phyloP scores from a whole-genome alignment of 2,329 filamentous ascomycete species.

The Boeremia exigua region DNA sequence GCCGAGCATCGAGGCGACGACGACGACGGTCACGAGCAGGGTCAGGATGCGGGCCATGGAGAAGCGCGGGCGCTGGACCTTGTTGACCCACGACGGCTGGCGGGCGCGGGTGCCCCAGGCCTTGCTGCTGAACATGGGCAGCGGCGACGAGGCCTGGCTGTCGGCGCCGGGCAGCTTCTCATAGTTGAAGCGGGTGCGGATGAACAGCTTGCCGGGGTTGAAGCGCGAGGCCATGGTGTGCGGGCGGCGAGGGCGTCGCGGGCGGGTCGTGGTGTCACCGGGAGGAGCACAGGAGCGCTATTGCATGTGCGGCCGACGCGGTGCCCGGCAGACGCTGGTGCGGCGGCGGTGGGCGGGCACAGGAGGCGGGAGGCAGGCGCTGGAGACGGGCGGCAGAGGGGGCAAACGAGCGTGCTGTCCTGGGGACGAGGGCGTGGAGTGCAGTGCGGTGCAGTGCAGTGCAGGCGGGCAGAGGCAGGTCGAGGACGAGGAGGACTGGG shows the following conservation, averaged over 20 bases:
- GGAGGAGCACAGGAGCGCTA: slow-evolving; percentile 26
- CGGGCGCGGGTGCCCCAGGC: slow-evolving; percentile 43
- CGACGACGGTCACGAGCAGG: slow-evolving; percentile 49
- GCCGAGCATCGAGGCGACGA: slow-evolving; percentile 51
- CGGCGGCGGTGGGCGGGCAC: background rate
- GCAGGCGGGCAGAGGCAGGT: slow-evolving; percentile 14
- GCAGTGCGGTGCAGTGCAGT: too few relatives aligned
- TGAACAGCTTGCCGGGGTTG: slow-evolving; percentile 55
- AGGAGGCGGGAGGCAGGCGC: slow-evolving; percentile 14
- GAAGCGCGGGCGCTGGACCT: slow-evolving; percentile 51
- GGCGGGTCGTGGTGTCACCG: slow-evolving; percentile 5
- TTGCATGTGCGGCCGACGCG: slow-evolving; percentile 40
- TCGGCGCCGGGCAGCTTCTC: slow-evolving; percentile 53
- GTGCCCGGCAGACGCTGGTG: slow-evolving; percentile 6
- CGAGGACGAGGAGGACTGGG: slow-evolving; percentile 3
- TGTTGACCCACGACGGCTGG: slow-evolving; percentile 47
- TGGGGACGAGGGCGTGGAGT: too few relatives aligned
- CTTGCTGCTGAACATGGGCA: slow-evolving; percentile 48
- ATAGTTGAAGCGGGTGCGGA: slow-evolving; percentile 53
- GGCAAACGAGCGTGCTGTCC: slow-evolving; percentile 42
- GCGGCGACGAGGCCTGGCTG: slow-evolving; percentile 49
- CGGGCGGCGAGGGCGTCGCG: slow-evolving; percentile 9
- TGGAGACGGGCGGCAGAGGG: slow-evolving; percentile 14
- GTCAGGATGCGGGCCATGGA: slow-evolving; percentile 52
- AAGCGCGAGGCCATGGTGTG: slow-evolving; percentile 46